These are phyloP conservation scores for Colletotrichum echinochloae DNA, from an alignment of 2,329 filamentous ascomycete genomes.

Conservation along the genomic window DNA sequence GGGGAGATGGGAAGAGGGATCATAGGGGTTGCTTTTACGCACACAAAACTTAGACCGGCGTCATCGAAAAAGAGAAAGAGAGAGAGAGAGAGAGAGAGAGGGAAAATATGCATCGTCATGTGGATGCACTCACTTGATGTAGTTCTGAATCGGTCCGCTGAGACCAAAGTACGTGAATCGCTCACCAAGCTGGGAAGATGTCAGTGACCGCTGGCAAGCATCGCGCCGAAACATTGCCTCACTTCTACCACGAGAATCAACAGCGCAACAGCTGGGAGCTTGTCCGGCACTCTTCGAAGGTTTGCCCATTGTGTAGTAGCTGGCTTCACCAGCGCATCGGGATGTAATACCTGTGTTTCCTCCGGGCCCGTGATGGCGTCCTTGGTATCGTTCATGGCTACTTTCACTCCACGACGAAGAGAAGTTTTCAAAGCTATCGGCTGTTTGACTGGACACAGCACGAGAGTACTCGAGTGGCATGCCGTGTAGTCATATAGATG, in stretches of 20 bases:
- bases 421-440: neutral
- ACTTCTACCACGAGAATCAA: constrained; percentile 47
- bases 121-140: constrained; percentile 44
- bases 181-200: constrained; percentile 44
- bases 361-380: constrained; percentile 18
- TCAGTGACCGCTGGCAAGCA: neutral
- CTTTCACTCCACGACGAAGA: neutral
- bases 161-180: constrained; percentile 49
- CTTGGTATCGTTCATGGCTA: constrained; percentile 33
- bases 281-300: constrained; percentile 46
- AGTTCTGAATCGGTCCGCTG: constrained; percentile 49
- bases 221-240: neutral
- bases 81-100: too few relatives aligned
- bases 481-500: constrained; percentile 22
- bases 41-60: neutral
- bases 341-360: constrained; percentile 12
- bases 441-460: neutral
- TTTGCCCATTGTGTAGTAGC: constrained; percentile 27
- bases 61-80: too few relatives aligned
- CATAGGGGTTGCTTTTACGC: constrained; percentile 43
- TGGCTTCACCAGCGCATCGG: constrained; percentile 4
- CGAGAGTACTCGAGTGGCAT: neutral
- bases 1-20: constrained; percentile 40
- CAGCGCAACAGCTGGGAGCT: constrained; percentile 45
- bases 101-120: too few relatives aligned